Evolutionary conservation across 2,329 filamentous ascomycete species (phyloP).

Genomic region (Ophiocordyceps camponoti-leonardi): DNA sequence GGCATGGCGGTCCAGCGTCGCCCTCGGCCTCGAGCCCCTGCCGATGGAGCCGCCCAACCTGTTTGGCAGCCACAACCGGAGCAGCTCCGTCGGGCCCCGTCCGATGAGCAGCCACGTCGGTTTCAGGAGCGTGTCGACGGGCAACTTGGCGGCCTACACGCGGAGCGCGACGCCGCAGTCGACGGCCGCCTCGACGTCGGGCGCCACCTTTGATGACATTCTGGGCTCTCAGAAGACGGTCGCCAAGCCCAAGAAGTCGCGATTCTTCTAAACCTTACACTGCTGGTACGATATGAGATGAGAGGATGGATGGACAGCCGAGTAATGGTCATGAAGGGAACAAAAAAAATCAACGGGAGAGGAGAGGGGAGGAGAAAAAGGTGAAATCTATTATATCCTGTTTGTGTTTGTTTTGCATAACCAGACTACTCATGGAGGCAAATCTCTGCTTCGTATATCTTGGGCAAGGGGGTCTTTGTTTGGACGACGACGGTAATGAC

Average conservation of each 20-base stretch:
- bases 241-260: conserved; percentile 15
- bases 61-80: conserved; percentile 14
- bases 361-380: no score
- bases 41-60: conserved; percentile 16
- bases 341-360: no score
- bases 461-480: no score
- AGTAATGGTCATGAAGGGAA: no score
- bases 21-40: conserved; percentile 24
- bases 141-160: conserved; percentile 15
- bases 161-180: conserved; percentile 6
- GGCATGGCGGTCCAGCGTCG: conserved; percentile 23
- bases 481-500: no score
- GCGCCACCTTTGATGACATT: conserved; percentile 32
- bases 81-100: conserved; percentile 17
- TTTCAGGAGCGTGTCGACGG: conserved; percentile 16
- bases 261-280: conserved; percentile 16
- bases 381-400: no score
- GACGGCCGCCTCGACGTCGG: conserved; percentile 10
- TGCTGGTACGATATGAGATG: neutral
- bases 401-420: no score
- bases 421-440: no score
- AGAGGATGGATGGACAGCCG: neutral
- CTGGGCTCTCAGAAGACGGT: conserved; percentile 15
- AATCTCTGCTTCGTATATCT: no score
- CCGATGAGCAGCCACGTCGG: conserved; percentile 15